Conservation (phyloP, 75 land plant genomes). For the Cunninghamia lanceolata region DNA sequence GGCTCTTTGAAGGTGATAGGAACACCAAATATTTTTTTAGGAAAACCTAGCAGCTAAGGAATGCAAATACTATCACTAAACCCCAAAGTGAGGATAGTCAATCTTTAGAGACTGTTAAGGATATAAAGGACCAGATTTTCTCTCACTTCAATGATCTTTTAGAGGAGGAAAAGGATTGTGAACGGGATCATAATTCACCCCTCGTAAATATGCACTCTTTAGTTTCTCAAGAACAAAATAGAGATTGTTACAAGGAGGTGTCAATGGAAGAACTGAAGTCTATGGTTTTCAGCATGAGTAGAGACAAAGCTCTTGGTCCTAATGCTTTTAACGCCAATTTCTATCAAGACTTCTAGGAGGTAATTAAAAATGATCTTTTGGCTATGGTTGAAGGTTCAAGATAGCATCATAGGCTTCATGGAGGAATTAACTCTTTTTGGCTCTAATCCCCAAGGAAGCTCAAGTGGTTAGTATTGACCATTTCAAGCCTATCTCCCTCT, state of each 20-base stretch:
- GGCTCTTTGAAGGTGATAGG: background rate
- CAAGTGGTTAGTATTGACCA: no score
- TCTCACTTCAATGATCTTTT: no score
- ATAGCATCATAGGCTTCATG: background rate
- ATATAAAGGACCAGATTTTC: background rate
- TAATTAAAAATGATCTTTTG: background rate
- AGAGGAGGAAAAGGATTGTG: background rate
- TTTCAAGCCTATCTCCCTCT: no score
- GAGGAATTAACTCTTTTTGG: no score
- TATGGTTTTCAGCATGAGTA: background rate
- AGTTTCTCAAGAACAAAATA: background rate
- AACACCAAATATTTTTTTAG: no score
- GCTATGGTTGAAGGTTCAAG: background rate
- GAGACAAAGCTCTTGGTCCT: background rate
- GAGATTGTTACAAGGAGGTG: background rate
- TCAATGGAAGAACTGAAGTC: background rate
- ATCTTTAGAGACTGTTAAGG: background rate
- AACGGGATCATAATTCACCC: background rate
- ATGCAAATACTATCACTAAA: no score
- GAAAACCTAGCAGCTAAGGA: background rate
- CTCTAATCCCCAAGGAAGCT: no score
- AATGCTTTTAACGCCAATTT: background rate
- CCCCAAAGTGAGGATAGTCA: background rate
- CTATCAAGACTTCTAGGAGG: background rate
- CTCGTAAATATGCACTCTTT: background rate